These are phyloP conservation scores for Dimargaris xerosporica DNA, from an alignment of 192 early-diverging fungal species.

Conservation along the genomic window DNA sequence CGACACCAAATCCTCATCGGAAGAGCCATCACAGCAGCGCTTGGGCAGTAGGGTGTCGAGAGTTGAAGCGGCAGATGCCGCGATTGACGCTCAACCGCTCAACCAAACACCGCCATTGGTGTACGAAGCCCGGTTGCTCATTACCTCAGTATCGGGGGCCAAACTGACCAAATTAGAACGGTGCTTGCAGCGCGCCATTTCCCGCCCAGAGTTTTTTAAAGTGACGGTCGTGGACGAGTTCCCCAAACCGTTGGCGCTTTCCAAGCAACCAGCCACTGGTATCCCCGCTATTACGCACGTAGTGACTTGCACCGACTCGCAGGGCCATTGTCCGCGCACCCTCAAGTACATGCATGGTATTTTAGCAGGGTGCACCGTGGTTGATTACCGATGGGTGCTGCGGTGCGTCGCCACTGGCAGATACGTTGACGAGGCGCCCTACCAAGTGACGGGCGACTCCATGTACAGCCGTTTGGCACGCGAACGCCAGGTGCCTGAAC, in stretches of 20 bases:
- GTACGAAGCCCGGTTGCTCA: conserved; percentile 4
- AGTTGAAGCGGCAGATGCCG: no score
- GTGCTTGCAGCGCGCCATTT: background rate
- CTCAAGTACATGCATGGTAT: conserved; percentile 29
- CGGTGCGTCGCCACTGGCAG: conserved; percentile 13
- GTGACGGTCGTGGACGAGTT: conserved; percentile 1
- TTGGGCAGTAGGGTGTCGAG: no score
- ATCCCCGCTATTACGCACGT: conserved; percentile 18
- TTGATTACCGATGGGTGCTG: conserved; percentile 20
- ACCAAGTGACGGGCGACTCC: conserved; percentile 13
- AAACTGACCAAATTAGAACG: background rate
- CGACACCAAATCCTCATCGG: no score
- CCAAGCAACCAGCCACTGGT: background rate
- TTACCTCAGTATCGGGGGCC: background rate
- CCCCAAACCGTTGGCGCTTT: background rate
- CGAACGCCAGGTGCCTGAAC: no score
- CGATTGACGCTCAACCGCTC: background rate
- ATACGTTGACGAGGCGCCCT: conserved; percentile 16
- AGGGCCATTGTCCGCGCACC: conserved; percentile 18
- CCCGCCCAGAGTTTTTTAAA: background rate
- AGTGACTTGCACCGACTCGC: conserved; percentile 14
- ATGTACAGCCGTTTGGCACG: background rate
- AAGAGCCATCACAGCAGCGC: no score
- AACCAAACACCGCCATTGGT: background rate
- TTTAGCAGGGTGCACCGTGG: conserved; percentile 16